Base-by-base conservation (phyloP, 192 early-diverging fungal genomes). In the Coemansia reversa region DNA sequence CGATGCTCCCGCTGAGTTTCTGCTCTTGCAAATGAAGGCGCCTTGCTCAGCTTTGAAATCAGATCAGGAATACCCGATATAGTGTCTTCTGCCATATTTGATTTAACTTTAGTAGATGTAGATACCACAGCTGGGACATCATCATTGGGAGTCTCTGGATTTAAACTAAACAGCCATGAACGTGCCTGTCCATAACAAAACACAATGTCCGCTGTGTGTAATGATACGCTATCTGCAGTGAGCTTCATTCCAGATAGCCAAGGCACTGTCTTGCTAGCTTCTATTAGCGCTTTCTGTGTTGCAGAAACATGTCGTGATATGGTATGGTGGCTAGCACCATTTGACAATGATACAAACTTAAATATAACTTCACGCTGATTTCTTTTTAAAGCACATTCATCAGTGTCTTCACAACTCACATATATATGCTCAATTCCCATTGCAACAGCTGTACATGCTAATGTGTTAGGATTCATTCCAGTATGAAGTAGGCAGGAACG, bases 1-100 rank as follows among this genome's bases (percentile, higher is more conserved):
- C 74, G 55, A 8, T 49, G 56, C 24, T 55, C 39, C 19, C 75
- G 12, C 24, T 27, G 22, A 4, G 12, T 20, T 54, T 72, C 58
- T 1, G 69, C 64, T 22, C 65, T 60, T 12, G 33, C 58, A 65
- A 58, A 77, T 24, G 75, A 35, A 1, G 75, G 75, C 3, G 69
- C 52, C 9, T 55, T 63, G 60, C 49, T 45, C 35, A 74, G 42
- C 5, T 47, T 33, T 0, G 65, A 25, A 11, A 67, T 55, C 22
- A 73, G 29, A 9, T 24, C 24, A 19, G 65, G n/a, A 2, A 59
- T 39, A 9, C 20, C 48, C 0, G 49, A 16, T 33, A 22, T 53
- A 7, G 51, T 24, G n/a, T n/a, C 22, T 12, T 24, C n/a, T 4
- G 18, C 14, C 30, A 28, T 18, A 6, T 24, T 5, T 22, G 39